Conservation (phyloP, 129 eudicot species). For the Sambucus nigra region DNA sequence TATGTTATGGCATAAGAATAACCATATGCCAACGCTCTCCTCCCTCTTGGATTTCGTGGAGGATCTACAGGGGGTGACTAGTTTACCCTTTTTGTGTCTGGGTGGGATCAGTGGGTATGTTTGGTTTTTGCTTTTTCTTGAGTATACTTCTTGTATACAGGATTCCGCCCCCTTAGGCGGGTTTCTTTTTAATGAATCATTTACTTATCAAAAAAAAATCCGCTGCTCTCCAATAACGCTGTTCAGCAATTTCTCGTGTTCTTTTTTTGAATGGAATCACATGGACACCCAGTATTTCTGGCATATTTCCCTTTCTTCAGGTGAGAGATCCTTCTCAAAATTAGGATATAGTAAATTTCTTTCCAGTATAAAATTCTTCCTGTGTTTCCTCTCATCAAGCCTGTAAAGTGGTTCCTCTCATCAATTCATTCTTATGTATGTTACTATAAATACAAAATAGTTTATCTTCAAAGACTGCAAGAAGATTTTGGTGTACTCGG, state of each 20-base stretch:
- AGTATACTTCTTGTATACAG: too few species aligned
- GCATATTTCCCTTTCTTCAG: slow-evolving; percentile 79
- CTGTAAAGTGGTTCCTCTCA: slow-evolving; percentile 41
- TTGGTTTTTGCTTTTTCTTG: too few species aligned
- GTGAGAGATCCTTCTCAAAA: slow-evolving; percentile 61
- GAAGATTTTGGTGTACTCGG: neutral
- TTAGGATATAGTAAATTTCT: slow-evolving; percentile 72
- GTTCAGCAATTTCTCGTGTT: slow-evolving; percentile 64
- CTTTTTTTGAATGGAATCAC: slow-evolving; percentile 88
- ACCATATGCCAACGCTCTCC: too few species aligned
- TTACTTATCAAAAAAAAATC: too few species aligned
- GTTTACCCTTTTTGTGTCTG: too few species aligned
- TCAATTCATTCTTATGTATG: slow-evolving; percentile 8
- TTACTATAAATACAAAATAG: neutral
- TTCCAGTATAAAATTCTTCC: slow-evolving; percentile 82
- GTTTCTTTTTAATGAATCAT: too few species aligned
- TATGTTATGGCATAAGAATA: too few species aligned
- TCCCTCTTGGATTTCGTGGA: too few species aligned
- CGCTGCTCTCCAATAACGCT: slow-evolving; percentile 77
- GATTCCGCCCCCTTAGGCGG: too few species aligned
- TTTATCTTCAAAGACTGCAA: neutral
- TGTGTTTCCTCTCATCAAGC: slow-evolving; percentile 91
- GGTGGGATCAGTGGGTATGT: too few species aligned
- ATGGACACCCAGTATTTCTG: slow-evolving; percentile 65
- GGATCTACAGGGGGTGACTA: too few species aligned